Percentiles rank a stretch among this genome's conserved stretches.
Evolutionary conservation across 495 filamentous ascomycete species (phyloP).

Genomic region (Neurospora pannonica): DNA sequence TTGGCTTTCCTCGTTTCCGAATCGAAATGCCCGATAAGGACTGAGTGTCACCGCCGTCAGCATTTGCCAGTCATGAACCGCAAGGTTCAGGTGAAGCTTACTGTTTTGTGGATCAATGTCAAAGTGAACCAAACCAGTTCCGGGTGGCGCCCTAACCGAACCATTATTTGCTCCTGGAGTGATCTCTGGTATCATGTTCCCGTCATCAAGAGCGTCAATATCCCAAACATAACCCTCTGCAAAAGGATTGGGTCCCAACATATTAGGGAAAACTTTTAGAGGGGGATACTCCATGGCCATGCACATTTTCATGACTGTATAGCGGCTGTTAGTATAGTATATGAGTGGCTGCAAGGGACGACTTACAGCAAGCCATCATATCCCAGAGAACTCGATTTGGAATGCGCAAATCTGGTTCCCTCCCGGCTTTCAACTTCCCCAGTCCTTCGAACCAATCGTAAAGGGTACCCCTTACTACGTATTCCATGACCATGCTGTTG

Average conservation of each 20-base stretch:
- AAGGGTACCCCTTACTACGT: not conserved
- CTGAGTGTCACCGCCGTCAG: not conserved
- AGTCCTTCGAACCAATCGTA: not conserved
- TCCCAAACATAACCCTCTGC: too few relatives aligned
- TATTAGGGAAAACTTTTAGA: not conserved
- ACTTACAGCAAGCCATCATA: not conserved
- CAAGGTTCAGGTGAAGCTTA: not conserved
- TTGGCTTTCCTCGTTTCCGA: not conserved
- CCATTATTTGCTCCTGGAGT: not conserved
- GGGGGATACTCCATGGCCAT: not conserved
- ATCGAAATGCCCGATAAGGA: not conserved
- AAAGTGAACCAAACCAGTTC: not conserved
- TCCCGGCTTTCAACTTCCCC: not conserved
- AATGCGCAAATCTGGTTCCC: not conserved
- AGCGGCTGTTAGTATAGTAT: not conserved
- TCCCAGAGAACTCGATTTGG: not conserved
- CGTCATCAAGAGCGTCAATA: not conserved
- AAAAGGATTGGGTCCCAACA: too few relatives aligned
- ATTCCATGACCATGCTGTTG: not conserved
- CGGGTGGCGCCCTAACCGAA: not conserved
- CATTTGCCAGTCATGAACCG: not conserved
- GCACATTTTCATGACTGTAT: not conserved
- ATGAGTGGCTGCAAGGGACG: not conserved
- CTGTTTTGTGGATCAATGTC: conserved; percentile 5
- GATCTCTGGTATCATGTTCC: not conserved